phyloP scores from a whole-genome alignment of 176 grass and related monocot species.

The Hyparrhenia diplandra region DNA sequence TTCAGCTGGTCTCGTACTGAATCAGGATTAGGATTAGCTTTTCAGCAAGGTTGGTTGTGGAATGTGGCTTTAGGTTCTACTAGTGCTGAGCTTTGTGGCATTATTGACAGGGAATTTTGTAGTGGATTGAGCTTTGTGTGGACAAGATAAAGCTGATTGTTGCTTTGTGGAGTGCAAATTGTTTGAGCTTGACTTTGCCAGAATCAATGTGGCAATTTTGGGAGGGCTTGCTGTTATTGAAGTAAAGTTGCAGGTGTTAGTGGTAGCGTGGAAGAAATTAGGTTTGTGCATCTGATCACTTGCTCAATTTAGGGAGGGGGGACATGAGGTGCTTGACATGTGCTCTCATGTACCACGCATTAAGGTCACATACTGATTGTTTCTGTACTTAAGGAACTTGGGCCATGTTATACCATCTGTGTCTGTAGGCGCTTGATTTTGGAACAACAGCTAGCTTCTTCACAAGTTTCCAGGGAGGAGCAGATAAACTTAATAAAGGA shows the following conservation, averaged over 20 bases:
- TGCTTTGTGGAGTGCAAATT: not conserved
- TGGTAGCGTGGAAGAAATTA: not conserved
- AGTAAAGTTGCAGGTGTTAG: not conserved
- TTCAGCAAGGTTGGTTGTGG: not conserved
- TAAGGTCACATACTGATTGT: not conserved
- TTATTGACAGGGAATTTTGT: not conserved
- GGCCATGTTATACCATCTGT: not conserved
- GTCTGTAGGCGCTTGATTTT: conserved; percentile 49
- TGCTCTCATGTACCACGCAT: not conserved
- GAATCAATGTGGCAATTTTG: not conserved
- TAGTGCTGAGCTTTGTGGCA: not conserved
- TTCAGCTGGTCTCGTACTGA: too few relatives aligned
- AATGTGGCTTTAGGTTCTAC: not conserved
- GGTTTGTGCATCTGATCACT: not conserved
- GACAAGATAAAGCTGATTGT: not conserved
- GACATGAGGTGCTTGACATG: not conserved
- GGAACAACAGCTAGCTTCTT: conserved; percentile 60
- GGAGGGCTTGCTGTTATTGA: not conserved
- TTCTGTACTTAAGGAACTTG: not conserved
- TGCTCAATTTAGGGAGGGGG: not conserved
- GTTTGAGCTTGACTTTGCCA: not conserved
- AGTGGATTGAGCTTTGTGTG: not conserved
- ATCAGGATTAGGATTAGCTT: not conserved
- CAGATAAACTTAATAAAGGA: conserved; percentile 63
- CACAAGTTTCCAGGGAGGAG: conserved; percentile 54